Base-by-base conservation (phyloP, 345 rosid species). In the Camelina sativa region DNA sequence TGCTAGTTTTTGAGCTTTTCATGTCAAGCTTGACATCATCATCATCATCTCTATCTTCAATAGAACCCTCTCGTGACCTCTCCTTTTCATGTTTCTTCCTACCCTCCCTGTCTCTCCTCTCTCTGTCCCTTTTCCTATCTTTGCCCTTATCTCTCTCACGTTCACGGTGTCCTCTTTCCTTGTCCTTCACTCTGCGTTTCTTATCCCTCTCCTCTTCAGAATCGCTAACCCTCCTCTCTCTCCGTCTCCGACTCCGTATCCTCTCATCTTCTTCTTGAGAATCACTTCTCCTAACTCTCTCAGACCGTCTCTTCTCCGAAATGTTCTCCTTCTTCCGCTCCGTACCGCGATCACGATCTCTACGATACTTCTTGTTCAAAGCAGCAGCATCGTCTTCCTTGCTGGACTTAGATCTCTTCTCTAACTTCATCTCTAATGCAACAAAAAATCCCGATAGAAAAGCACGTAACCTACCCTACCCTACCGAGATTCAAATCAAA, bases 21-120 rank as follows among this genome's bases (percentile, higher is more conserved):
- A 25, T 25, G 30, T 25, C 30, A 25, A 25, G 30, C 30, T 25
- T 25, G 30, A 25, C 30, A 25, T 25, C 30, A 25, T 25, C 30
- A 25, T 25, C 30, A 25, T 25, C 90, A 68, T 82, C 84, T 73
- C 58, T 72, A 30, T 76, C 76, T 84, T 85, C 90, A 65, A 82
- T 71, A n/a, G 69, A 73, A 66, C 55, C 63, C 47, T 87, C 88
- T 35, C 79, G 81, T 8, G 63, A 82, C 79, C 82, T 88, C 79
- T 78, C 93, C 82, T 55, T 83, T 28, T 84, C 81, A 55, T 82
- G 34, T 82, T 85, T 75, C 81, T 84, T 71, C 67, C 62, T 60
- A 16, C 35, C 61, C 16, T 19, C 28, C 28, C 28, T 25, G 28
- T 20, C 20, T 52, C 65, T 48, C 6, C 17, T 51, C 23, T 48